Evolutionary conservation across 2,329 filamentous ascomycete genomes (phyloP).

Genomic region (Phyllosticta citrichinensis): DNA sequence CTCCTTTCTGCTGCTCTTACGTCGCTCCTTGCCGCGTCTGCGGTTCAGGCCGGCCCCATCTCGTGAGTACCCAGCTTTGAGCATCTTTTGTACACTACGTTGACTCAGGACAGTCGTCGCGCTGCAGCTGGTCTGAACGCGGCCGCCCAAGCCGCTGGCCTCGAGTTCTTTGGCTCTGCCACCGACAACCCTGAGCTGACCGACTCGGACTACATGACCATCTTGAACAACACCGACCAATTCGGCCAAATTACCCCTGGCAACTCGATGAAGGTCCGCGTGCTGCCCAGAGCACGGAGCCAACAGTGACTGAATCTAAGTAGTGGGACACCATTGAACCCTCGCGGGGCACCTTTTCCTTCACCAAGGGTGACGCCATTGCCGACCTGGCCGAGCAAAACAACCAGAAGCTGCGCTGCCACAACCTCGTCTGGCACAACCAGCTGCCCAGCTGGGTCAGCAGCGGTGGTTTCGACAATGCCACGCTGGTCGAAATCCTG

Average conservation of each 20-base stretch:
- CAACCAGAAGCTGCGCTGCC: slow-evolving; percentile 29
- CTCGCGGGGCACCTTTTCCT: slow-evolving; percentile 24
- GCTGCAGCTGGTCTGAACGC: slow-evolving; percentile 18
- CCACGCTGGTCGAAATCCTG: slow-evolving; percentile 31
- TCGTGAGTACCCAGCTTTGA: not conserved
- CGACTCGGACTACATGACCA: slow-evolving; percentile 14
- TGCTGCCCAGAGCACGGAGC: not conserved
- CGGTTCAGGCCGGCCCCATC: slow-evolving; percentile 12
- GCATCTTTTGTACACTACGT: not conserved
- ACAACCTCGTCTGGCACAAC: slow-evolving; percentile 33
- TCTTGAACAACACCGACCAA: slow-evolving; percentile 17
- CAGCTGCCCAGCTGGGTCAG: slow-evolving; percentile 32
- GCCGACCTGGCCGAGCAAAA: slow-evolving; percentile 28
- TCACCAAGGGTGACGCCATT: slow-evolving; percentile 23
- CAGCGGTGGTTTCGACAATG: slow-evolving; percentile 27
- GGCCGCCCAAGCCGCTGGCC: slow-evolving; percentile 17
- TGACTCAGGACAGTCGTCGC: slow-evolving; percentile 3
- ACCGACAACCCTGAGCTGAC: slow-evolving; percentile 18
- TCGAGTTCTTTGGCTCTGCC: slow-evolving; percentile 19
- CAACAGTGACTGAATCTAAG: not conserved
- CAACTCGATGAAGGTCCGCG: slow-evolving; percentile 17
- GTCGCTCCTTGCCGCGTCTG: slow-evolving; percentile 14
- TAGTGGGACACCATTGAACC: slow-evolving; percentile 32
- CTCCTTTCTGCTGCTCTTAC: slow-evolving; percentile 11
- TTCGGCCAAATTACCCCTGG: slow-evolving; percentile 20